Evolutionary conservation across 1,284 basidiomycete genomes (phyloP).

Genomic region (Fomes fomentarius): DNA sequence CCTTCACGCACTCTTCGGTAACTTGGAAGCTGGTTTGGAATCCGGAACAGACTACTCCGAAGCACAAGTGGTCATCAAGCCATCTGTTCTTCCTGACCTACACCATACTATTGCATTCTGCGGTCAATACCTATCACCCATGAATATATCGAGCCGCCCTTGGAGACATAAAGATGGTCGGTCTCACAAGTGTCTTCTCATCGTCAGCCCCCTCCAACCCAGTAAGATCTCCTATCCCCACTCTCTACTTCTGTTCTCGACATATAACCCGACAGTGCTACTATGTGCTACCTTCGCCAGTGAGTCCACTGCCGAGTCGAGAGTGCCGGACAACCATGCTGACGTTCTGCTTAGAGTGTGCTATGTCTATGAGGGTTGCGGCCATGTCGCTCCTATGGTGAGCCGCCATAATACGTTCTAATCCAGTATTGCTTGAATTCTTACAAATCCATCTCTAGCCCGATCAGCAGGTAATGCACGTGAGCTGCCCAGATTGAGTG

Average conservation of each 20-base stretch:
- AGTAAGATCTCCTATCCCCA: no score
- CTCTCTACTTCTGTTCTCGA: background rate
- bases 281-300: constrained; percentile 32
- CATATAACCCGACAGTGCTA: background rate
- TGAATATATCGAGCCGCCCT: background rate
- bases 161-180: background rate
- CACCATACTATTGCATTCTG: no score
- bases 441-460: constrained; percentile 6
- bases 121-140: no score
- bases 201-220: background rate
- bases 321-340: no score
- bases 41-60: background rate
- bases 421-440: background rate
- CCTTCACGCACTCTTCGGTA: background rate
- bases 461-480: constrained; percentile 15
- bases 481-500: background rate
- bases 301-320: constrained; percentile 11
- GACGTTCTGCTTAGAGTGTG: no score
- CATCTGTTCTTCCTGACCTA: constrained; percentile 7
- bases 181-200: background rate
- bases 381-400: constrained; percentile 28
- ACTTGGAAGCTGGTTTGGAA: background rate
- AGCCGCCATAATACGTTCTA: background rate
- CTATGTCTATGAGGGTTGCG: constrained; percentile 28
- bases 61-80: background rate